Base-by-base conservation (phyloP, 2,329 filamentous ascomycete genomes). In the Sporothrix brunneoviolacea region DNA sequence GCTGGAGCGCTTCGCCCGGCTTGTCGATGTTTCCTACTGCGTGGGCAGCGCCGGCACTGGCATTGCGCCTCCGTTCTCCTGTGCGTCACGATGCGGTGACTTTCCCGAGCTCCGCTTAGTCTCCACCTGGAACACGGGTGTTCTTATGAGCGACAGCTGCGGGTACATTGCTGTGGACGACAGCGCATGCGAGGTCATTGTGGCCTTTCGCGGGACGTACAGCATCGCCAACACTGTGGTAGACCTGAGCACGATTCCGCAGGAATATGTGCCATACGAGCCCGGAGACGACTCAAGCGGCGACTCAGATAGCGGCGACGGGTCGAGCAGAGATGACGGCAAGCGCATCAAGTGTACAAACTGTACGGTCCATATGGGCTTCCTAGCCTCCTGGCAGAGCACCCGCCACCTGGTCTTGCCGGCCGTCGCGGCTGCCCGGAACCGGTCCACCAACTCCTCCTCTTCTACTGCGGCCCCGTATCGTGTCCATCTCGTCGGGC, bases 21-120 rank as follows among this genome's bases (percentile, higher is more conserved):
- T 97, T 22, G 91, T 96, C 55, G 93, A 98, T 65, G 93, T 97
- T 53, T 75, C 89, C 42, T 97, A 97, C 69, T 98, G 93, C 66
- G 87, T 97, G 52, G 90, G 91, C 55, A 83, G 79, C 5, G 84
- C 86, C 0, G 93, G 91, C 35, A 83, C 97, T 53, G 93, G 91
- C 35, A 83, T 98, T 54, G 75, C 77, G 44, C 82, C 83, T 58
- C 93, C 93, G 0, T 98, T 98, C 65, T 70, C 76, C 28, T 98
- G 93, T 67, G 78, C 84, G 13, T 93, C 87, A 53, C 86, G 88
- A 57, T 98, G 93, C 69, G 72, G 73, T 33, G 89, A 96, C 51
- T 96, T 97, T 56, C 81, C 86, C 1, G 73, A 76, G 3, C 83
- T 97, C 58, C 83, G 88, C 55, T 76, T 98, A 28, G 74, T 93